These are phyloP conservation scores for Suillus lakei DNA, from an alignment of 768 basidiomycete genomes.

Conservation along the genomic window DNA sequence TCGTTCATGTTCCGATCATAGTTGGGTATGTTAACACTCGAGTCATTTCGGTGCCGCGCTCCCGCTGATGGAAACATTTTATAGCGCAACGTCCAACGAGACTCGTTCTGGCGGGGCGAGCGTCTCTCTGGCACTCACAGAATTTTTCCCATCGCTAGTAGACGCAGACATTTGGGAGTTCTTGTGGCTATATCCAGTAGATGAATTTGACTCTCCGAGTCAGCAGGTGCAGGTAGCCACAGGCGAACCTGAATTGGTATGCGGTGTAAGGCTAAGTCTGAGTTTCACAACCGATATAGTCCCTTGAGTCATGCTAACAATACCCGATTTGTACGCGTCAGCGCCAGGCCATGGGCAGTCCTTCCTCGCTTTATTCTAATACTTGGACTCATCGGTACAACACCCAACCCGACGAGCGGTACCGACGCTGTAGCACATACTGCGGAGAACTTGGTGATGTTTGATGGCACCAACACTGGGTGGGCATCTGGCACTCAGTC, in stretches of 20 bases:
- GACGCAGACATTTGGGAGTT: slow-evolving; percentile 43
- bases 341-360: slow-evolving; percentile 51
- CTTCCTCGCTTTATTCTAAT: slow-evolving; percentile 38
- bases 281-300: neutral
- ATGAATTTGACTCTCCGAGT: slow-evolving; percentile 45
- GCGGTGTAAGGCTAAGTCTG: slow-evolving; percentile 53
- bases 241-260: slow-evolving; percentile 54
- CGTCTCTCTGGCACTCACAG: slow-evolving; percentile 41
- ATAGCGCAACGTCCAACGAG: slow-evolving; percentile 64
- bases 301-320: neutral
- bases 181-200: slow-evolving; percentile 45
- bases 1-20: slow-evolving; percentile 57
- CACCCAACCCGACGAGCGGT: slow-evolving; percentile 47
- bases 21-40: slow-evolving; percentile 49
- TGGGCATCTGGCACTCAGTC: slow-evolving; percentile 26
- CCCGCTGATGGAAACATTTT: neutral
- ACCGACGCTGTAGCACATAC: slow-evolving; percentile 49
- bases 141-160: slow-evolving; percentile 51
- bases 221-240: slow-evolving; percentile 52
- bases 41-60: slow-evolving; percentile 5
- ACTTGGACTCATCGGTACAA: slow-evolving; percentile 66
- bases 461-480: slow-evolving; percentile 64
- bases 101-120: slow-evolving; percentile 50
- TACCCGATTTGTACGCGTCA: slow-evolving; percentile 18
- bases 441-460: slow-evolving; percentile 74